Evolutionary conservation across 2,329 filamentous ascomycete species (phyloP).

Genomic region (Arthrobotrys sphaeroides): DNA sequence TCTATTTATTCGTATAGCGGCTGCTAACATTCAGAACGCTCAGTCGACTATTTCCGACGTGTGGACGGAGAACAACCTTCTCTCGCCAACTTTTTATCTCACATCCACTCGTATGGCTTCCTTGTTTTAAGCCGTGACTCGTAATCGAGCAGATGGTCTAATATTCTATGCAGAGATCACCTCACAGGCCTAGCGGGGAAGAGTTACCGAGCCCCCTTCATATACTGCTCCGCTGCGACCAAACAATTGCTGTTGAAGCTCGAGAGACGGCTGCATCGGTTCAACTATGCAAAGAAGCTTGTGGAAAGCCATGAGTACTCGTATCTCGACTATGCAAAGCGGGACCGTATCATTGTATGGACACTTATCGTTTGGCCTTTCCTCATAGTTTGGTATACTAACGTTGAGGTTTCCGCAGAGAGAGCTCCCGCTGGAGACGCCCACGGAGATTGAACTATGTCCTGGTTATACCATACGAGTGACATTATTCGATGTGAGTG

Average conservation of each 20-base stretch:
- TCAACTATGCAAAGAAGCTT: slow-evolving; percentile 82
- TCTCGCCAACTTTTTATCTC: slow-evolving; percentile 86
- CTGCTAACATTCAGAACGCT: slow-evolving; percentile 15
- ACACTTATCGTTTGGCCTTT: slow-evolving; percentile 64
- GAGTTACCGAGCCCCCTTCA: slow-evolving; percentile 77
- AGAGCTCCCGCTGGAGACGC: slow-evolving; percentile 81
- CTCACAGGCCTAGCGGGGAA: slow-evolving; percentile 75
- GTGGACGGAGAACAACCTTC: slow-evolving; percentile 68
- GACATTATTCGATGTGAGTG: slow-evolving; percentile 76
- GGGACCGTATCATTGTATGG: slow-evolving; percentile 40
- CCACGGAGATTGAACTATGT: slow-evolving; percentile 77
- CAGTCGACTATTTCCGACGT: slow-evolving; percentile 83
- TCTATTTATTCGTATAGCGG: background rate
- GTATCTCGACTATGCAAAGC: slow-evolving; percentile 77
- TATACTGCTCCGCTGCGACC: slow-evolving; percentile 89
- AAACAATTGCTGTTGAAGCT: slow-evolving; percentile 80
- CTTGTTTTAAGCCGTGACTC: background rate
- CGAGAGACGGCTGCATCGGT: slow-evolving; percentile 79
- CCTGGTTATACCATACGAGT: slow-evolving; percentile 77
- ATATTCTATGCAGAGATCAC: slow-evolving; percentile 74
- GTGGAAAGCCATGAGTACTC: slow-evolving; percentile 77
- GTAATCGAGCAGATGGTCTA: background rate
- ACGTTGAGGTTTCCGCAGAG: slow-evolving; percentile 65
- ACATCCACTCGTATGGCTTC: slow-evolving; percentile 72
- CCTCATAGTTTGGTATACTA: slow-evolving; percentile 46